These are phyloP conservation scores for Cubamyces sp. DNA, from an alignment of 768 basidiomycete genomes.

Conservation along the genomic window DNA sequence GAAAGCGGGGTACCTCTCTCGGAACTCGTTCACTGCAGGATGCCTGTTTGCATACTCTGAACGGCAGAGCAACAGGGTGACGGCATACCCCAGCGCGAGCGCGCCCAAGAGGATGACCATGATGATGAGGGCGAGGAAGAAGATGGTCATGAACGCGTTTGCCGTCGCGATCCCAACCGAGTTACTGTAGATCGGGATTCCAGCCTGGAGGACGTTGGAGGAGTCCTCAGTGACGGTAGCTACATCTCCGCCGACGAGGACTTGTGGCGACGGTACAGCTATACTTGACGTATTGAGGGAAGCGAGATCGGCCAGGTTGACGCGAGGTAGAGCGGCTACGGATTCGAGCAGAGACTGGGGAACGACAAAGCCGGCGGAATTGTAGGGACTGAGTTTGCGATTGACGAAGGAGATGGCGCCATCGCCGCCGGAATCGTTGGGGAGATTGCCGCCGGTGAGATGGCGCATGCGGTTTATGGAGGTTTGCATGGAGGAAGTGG, in stretches of 20 bases:
- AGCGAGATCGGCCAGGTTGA: constrained; percentile 22
- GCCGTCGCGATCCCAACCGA: constrained; percentile 77
- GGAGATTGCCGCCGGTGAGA: constrained; percentile 77
- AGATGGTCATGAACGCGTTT: constrained; percentile 91
- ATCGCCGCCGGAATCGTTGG: constrained; percentile 52
- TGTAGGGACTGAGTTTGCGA: constrained; percentile 81
- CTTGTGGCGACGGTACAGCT: neutral
- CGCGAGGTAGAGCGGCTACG: constrained; percentile 25
- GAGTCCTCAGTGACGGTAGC: constrained; percentile 67
- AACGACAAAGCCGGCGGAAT: constrained; percentile 34
- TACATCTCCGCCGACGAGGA: constrained; percentile 44
- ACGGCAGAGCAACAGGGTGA: constrained; percentile 41
- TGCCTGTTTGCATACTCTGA: constrained; percentile 28
- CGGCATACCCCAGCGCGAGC: constrained; percentile 55
- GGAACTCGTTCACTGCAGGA: constrained; percentile 28
- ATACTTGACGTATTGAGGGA: neutral
- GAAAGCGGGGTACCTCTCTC: constrained; percentile 48
- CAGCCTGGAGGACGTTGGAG: constrained; percentile 72
- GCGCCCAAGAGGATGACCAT: constrained; percentile 59
- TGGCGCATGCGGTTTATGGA: constrained; percentile 85
- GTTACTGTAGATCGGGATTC: constrained; percentile 82
- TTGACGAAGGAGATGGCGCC: constrained; percentile 79
- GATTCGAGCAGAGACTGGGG: constrained; percentile 17
- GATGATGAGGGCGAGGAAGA: constrained; percentile 71
- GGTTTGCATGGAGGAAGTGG: constrained; percentile 63